phyloP scores from a whole-genome alignment of 495 filamentous ascomycete species.

The Penicillium chermesinum region DNA sequence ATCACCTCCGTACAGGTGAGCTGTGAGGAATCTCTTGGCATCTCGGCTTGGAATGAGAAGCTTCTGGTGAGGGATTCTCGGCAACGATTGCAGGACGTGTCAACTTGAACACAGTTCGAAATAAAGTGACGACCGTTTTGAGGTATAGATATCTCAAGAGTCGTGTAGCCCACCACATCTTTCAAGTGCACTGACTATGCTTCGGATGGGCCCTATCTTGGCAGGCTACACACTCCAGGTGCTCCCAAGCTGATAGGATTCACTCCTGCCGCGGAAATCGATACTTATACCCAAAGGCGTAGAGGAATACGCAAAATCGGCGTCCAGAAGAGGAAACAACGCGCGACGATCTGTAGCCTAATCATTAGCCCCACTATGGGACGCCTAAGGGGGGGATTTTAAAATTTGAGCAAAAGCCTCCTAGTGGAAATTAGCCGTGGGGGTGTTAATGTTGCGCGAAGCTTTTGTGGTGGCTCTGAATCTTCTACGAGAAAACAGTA shows the following conservation, averaged over 20 bases:
- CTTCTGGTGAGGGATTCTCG: neutral
- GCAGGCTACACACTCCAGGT: neutral
- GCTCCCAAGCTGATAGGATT: neutral
- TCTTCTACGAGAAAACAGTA: constrained; percentile 1
- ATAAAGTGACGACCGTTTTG: neutral
- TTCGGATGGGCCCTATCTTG: no score
- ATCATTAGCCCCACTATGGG: no score
- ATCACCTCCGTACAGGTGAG: neutral
- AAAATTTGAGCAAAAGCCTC: constrained; percentile 3
- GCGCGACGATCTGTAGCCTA: no score
- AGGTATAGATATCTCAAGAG: neutral
- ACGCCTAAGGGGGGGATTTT: no score
- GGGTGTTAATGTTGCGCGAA: neutral
- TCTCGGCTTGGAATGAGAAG: neutral
- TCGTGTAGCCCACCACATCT: neutral
- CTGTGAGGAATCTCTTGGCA: neutral
- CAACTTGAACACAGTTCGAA: neutral
- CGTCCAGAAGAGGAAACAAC: neutral
- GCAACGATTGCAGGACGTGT: neutral
- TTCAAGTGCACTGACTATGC: no score
- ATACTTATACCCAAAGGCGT: neutral
- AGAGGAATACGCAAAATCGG: neutral
- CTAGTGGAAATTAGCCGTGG: neutral
- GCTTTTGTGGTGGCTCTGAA: neutral
- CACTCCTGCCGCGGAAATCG: no score